Conservation (phyloP, 495 filamentous ascomycete species). For the Podospora comata region DNA sequence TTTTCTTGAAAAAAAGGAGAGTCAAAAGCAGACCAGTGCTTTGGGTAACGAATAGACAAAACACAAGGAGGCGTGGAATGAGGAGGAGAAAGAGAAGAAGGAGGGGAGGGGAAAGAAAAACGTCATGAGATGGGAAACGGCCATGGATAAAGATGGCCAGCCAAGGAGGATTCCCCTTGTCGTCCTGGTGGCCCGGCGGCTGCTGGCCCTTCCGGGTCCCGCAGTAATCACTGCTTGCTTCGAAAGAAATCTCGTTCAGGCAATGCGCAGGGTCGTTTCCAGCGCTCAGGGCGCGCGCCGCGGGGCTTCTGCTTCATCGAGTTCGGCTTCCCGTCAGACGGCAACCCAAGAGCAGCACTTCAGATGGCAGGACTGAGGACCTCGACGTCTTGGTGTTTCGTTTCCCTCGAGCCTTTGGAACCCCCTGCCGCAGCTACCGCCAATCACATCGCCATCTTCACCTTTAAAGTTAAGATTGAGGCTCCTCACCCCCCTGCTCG, state of each 20-base stretch:
- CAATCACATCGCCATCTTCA: neutral
- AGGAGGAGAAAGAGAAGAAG: constrained; percentile 28
- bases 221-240: constrained; percentile 19
- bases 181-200: constrained; percentile 23
- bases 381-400: constrained; percentile 23
- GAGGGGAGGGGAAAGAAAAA: constrained; percentile 21
- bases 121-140: constrained; percentile 36
- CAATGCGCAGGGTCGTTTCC: neutral
- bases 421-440: neutral
- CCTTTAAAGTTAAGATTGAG: constrained; percentile 42
- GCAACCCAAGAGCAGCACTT: constrained; percentile 8
- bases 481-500: constrained; percentile 26
- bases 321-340: constrained; percentile 5
- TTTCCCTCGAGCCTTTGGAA: constrained; percentile 19
- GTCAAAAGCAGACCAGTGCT: constrained; percentile 59
- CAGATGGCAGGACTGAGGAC: constrained; percentile 24
- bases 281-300: constrained; percentile 14
- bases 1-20: constrained; percentile 31
- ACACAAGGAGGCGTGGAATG: constrained; percentile 15
- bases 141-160: constrained; percentile 33
- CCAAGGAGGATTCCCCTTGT: constrained; percentile 20
- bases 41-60: constrained; percentile 41
- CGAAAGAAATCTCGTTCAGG: constrained; percentile 1
- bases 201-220: constrained; percentile 35
- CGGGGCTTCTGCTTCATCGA: constrained; percentile 7